Conservation (phyloP, 1,139 yeast species). For the Geotrichum bryndzae region DNA sequence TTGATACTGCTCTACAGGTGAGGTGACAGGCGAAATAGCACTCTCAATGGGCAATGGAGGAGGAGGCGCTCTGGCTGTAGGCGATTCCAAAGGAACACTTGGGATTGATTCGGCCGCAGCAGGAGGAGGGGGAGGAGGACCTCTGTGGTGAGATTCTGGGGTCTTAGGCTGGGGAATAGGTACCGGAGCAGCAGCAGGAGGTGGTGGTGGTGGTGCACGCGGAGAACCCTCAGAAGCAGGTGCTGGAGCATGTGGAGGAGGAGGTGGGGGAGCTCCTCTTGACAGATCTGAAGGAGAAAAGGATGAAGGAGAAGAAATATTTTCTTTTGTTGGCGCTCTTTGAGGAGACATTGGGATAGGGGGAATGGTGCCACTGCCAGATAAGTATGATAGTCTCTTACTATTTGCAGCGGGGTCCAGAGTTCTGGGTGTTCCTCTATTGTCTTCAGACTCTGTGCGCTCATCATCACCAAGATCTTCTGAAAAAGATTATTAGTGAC, state of each 20-base stretch:
- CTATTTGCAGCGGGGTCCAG: constrained; percentile 18
- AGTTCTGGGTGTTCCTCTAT: neutral
- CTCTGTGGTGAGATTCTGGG: neutral
- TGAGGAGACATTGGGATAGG: constrained; percentile 28
- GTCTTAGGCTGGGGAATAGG: constrained; percentile 7
- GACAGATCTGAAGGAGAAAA: constrained; percentile 23
- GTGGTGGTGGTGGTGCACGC: constrained; percentile 6
- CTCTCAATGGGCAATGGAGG: constrained; percentile 9
- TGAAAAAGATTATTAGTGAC: neutral
- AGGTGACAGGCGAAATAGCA: neutral
- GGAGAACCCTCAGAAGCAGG: neutral
- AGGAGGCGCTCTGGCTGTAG: constrained; percentile 1
- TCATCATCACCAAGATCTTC: constrained; percentile 35
- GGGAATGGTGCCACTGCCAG: constrained; percentile 29
- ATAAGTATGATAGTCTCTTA: constrained; percentile 24
- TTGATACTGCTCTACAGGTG: neutral
- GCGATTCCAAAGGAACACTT: constrained; percentile 17
- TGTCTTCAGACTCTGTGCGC: constrained; percentile 33
- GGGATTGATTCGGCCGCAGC: constrained; percentile 10
- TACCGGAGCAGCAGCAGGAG: constrained; percentile 15
- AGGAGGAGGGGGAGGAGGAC: constrained; percentile 11
- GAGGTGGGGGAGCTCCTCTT: constrained; percentile 23
- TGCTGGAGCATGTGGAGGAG: constrained; percentile 9
- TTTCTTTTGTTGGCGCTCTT: constrained; percentile 25
- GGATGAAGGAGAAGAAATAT: constrained; percentile 11